A percentile compares a stretch with the other conserved stretches of the same genome.
Evolutionary conservation across 306 rosid species (phyloP).

Genomic region (Sicyos baderoa): DNA sequence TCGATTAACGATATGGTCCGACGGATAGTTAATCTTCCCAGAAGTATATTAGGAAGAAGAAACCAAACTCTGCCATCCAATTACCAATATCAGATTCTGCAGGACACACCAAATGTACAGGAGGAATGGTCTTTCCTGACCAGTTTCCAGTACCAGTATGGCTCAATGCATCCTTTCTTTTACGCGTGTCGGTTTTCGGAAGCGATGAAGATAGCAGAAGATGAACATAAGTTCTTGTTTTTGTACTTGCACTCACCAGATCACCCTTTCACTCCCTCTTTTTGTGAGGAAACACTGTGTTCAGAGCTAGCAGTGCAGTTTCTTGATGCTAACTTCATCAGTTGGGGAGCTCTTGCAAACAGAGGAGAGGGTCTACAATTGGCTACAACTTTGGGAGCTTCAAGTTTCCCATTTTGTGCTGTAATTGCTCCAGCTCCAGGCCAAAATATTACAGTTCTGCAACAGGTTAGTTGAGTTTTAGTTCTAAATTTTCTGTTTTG

Average conservation of each 20-base stretch:
- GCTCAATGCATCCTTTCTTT: slow-evolving; percentile 52
- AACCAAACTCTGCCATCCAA: slow-evolving; percentile 29
- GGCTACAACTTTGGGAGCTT: slow-evolving; percentile 46
- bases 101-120: slow-evolving; percentile 19
- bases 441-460: slow-evolving; percentile 46
- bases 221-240: slow-evolving; percentile 61
- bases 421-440: slow-evolving; percentile 45
- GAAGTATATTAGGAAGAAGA: slow-evolving; percentile 54
- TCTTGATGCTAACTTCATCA: slow-evolving; percentile 72
- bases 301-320: slow-evolving; percentile 52
- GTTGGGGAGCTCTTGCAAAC: slow-evolving; percentile 57
- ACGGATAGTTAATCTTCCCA: slow-evolving; percentile 48
- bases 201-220: slow-evolving; percentile 51
- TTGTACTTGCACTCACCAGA: slow-evolving; percentile 70
- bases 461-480: slow-evolving; percentile 45
- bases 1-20: slow-evolving; percentile 38
- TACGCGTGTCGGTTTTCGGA: slow-evolving; percentile 50
- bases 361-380: slow-evolving; percentile 55
- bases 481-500: neutral
- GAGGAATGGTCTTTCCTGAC: slow-evolving; percentile 46
- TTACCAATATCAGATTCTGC: slow-evolving; percentile 28
- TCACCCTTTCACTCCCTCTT: slow-evolving; percentile 48
- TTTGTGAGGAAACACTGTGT: slow-evolving; percentile 58
- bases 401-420: slow-evolving; percentile 61
- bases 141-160: slow-evolving; percentile 50